phyloP scores from a whole-genome alignment of 768 basidiomycete genomes.

The Boletus rex-veris region DNA sequence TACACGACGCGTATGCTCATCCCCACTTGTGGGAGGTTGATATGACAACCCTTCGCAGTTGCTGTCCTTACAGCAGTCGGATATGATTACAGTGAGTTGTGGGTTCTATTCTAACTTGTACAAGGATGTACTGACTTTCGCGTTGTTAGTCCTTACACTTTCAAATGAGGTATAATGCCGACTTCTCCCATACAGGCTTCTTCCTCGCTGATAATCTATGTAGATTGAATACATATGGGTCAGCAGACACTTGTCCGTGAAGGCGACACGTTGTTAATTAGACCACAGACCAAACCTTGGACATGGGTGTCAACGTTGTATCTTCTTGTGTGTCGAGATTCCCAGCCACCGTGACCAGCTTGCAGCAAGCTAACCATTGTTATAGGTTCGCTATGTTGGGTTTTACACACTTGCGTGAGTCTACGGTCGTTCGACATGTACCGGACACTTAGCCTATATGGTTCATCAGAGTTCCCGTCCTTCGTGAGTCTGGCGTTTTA shows the following conservation, averaged over 20 bases:
- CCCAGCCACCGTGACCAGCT: too few species aligned
- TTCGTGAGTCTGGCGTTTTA: not conserved
- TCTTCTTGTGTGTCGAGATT: too few species aligned
- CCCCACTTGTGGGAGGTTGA: too few species aligned
- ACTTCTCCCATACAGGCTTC: too few species aligned
- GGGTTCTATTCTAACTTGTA: not conserved
- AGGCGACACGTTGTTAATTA: too few species aligned
- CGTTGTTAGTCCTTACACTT: not conserved
- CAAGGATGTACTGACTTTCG: not conserved
- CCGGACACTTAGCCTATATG: not conserved
- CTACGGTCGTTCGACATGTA: not conserved
- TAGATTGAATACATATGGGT: not conserved
- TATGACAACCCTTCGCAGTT: too few species aligned
- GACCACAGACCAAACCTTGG: too few species aligned
- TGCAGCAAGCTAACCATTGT: not conserved
- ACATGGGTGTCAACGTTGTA: too few species aligned
- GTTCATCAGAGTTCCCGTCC: not conserved
- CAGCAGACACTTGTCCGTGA: too few species aligned
- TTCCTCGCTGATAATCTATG: not conserved
- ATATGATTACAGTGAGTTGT: not conserved
- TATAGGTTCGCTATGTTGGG: slow-evolving; percentile 9
- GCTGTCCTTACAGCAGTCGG: too few species aligned
- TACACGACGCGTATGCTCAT: too few species aligned
- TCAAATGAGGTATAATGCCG: not conserved
- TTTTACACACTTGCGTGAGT: slow-evolving; percentile 2